Percentiles rank a stretch among this genome's conserved stretches.
Conservation (phyloP, 2,329 filamentous ascomycete genomes). For the Xylaria hypoxylon region DNA sequence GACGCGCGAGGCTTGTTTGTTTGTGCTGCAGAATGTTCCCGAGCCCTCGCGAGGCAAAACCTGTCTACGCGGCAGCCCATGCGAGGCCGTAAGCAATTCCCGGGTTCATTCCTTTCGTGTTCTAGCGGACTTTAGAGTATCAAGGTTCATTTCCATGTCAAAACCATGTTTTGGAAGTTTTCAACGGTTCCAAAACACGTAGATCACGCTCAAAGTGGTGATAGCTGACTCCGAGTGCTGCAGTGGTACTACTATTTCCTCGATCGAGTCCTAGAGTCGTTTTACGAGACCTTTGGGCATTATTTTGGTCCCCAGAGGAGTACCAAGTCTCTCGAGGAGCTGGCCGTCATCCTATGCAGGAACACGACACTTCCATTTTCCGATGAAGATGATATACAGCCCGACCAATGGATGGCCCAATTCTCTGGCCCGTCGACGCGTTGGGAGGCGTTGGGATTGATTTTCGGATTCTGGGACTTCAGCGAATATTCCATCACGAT, state of each 20-base stretch:
- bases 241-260: conserved; percentile 51
- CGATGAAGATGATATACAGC: conserved; percentile 53
- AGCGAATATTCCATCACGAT: conserved; percentile 25
- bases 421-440: conserved; percentile 55
- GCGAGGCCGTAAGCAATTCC: conserved; percentile 39
- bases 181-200: background rate
- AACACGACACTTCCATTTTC: conserved; percentile 54
- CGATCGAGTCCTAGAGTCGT: conserved; percentile 47
- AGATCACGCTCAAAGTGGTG: background rate
- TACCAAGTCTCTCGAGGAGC: conserved; percentile 50
- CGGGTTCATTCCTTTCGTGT: background rate
- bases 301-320: conserved; percentile 46
- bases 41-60: conserved; percentile 41
- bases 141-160: background rate
- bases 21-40: conserved; percentile 55
- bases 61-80: conserved; percentile 41
- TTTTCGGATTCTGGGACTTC: conserved; percentile 51
- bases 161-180: background rate
- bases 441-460: conserved; percentile 58
- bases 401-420: conserved; percentile 54
- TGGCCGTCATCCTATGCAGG: conserved; percentile 53
- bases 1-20: conserved; percentile 54
- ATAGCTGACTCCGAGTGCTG: background rate
- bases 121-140: background rate
- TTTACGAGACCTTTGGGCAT: conserved; percentile 51